Percentiles rank a stretch among this genome's conserved stretches.
These are phyloP conservation scores for Coemansia sp. DNA, from an alignment of 371 early-diverging fungal genomes.

Conservation along the genomic window DNA sequence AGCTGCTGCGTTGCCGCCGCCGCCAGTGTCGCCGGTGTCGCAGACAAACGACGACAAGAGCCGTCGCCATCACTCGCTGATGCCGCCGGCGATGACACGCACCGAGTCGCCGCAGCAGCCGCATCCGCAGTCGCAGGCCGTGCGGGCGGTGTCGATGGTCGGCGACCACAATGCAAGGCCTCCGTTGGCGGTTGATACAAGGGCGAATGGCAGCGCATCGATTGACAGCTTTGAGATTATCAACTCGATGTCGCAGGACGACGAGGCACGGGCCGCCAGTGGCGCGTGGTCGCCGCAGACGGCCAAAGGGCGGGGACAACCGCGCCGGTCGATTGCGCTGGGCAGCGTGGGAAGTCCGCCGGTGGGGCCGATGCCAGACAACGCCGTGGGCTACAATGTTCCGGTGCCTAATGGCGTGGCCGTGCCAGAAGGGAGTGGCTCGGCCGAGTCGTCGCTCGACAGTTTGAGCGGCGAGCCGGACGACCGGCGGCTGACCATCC, in stretches of 20 bases:
- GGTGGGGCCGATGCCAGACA: slow-evolving; percentile 1
- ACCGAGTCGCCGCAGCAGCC: not conserved
- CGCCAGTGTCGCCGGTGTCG: slow-evolving; percentile 16
- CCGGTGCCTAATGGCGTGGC: not conserved
- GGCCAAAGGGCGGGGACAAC: slow-evolving; percentile 9
- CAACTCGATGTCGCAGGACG: slow-evolving; percentile 17
- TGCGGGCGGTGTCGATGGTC: slow-evolving; percentile 41
- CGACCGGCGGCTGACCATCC: slow-evolving; percentile 48
- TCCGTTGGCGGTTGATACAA: not conserved
- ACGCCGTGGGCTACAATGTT: not conserved
- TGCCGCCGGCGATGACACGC: slow-evolving; percentile 17
- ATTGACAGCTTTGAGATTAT: slow-evolving; percentile 39
- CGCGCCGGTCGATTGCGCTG: slow-evolving; percentile 39
- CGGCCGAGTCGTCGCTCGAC: not conserved
- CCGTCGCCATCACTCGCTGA: slow-evolving; percentile 35
- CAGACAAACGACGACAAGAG: slow-evolving; percentile 28
- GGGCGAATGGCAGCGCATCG: slow-evolving; percentile 3
- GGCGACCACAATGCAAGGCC: slow-evolving; percentile 1
- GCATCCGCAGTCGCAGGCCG: slow-evolving; percentile 7
- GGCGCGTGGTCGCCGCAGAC: slow-evolving; percentile 27
- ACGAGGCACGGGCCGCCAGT: not conserved
- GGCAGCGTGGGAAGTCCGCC: slow-evolving; percentile 23
- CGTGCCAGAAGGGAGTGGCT: slow-evolving; percentile 2
- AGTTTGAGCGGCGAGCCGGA: slow-evolving; percentile 8
- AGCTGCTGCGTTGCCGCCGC: slow-evolving; percentile 31